A percentile compares a stretch with the other conserved stretches of the same genome.
Conservation (phyloP, 2,329 filamentous ascomycete genomes). For the Ascomycota sp. region DNA sequence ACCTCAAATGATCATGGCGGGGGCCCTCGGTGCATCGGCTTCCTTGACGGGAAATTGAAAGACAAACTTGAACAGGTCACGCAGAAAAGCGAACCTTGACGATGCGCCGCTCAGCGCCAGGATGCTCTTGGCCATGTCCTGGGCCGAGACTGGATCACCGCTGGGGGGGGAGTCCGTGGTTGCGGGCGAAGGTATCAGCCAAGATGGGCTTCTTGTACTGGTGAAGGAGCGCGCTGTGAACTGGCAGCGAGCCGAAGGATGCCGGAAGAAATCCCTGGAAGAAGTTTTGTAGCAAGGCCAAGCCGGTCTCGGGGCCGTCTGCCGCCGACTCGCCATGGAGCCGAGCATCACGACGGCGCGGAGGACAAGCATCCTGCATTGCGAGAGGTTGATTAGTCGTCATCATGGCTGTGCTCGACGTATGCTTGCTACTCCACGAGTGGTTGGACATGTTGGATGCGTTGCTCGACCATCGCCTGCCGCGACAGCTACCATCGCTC, state of each 20-base stretch:
- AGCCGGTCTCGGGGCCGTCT: conserved; percentile 22
- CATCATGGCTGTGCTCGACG: conserved; percentile 53
- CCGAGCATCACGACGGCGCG: conserved; percentile 75
- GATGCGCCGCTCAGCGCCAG: conserved; percentile 50
- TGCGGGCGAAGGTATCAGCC: conserved; percentile 36
- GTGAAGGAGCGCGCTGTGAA: conserved; percentile 51
- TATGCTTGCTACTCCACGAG: conserved; percentile 46
- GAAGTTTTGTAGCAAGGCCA: conserved; percentile 47
- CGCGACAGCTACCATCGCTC: conserved; percentile 32
- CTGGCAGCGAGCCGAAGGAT: conserved; percentile 54
- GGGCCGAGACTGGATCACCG: conserved; percentile 40
- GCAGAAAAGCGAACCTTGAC: conserved; percentile 54
- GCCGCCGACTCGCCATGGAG: conserved; percentile 39
- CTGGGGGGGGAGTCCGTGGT: conserved; percentile 22
- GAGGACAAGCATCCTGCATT: conserved; percentile 60
- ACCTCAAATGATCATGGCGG: conserved; percentile 34
- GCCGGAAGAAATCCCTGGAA: conserved; percentile 55
- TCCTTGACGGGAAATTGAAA: conserved; percentile 75
- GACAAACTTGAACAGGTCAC: conserved; percentile 64
- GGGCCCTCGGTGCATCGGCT: conserved; percentile 42
- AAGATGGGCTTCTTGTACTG: conserved; percentile 66
- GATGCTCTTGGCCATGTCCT: conserved; percentile 66
- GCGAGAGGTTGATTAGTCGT: conserved; percentile 49
- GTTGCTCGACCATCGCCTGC: conserved; percentile 62
- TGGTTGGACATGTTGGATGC: conserved; percentile 63